A percentile compares a stretch with the other conserved stretches of the same genome.
Evolutionary conservation across 2,329 filamentous ascomycete genomes (phyloP).

Genomic region (Elsinoe batatas): DNA sequence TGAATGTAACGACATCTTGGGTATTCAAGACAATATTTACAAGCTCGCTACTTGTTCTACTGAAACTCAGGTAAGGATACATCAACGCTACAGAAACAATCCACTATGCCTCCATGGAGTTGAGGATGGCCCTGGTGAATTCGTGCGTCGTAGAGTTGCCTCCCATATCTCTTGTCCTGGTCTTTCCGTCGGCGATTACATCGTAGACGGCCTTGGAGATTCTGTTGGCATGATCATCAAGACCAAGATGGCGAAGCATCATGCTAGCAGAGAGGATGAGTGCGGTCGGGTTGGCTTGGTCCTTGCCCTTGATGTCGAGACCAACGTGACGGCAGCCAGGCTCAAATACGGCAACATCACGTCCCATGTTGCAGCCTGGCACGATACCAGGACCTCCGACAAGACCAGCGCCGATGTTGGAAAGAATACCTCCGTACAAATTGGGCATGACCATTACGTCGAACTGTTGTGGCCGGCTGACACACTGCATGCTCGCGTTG

Average conservation of each 20-base stretch:
- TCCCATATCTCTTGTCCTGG: conserved; percentile 92
- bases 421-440: conserved; percentile 95
- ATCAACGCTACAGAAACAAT: conserved; percentile 4
- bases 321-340: conserved; percentile 98
- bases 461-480: conserved; percentile 92
- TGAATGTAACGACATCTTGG: neutral
- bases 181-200: conserved; percentile 79
- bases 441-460: conserved; percentile 99
- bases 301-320: conserved; percentile 98
- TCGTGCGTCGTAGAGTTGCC: conserved; percentile 81
- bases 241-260: conserved; percentile 91
- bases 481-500: conserved; percentile 99
- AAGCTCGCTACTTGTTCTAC: conserved; percentile 13
- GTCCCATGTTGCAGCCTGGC: conserved; percentile 98
- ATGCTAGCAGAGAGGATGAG: conserved; percentile 92
- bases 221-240: conserved; percentile 96
- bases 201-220: conserved; percentile 82
- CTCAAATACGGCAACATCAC: conserved; percentile 96
- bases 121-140: conserved; percentile 87
- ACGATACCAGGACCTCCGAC: conserved; percentile 96
- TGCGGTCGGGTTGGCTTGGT: conserved; percentile 96
- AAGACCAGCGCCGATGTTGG: conserved; percentile 95
- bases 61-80: conserved; percentile 11
- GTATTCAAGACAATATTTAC: conserved; percentile 14
- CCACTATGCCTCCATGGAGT: conserved; percentile 67